Base-by-base conservation (phyloP, 768 basidiomycete species). In the Hortiboletus campestris region DNA sequence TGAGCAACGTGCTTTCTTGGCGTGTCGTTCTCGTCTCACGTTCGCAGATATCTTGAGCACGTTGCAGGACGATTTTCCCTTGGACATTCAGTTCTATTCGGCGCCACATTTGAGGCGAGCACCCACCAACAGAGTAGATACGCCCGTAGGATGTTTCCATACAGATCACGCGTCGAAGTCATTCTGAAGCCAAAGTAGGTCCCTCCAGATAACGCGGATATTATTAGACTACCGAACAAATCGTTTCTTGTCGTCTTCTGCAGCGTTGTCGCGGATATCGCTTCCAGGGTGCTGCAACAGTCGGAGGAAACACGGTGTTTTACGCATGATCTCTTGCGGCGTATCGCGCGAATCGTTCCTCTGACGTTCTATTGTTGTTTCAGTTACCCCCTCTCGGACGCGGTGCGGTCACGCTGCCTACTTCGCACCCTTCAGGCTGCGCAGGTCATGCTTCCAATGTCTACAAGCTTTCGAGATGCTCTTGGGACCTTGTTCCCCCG, bases 221-320 rank as follows among this genome's bases (percentile, higher is more conserved):
- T 72, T 13, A 63, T 81, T 36, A 66, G 68, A 46, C 59, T 83
- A 28, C 71, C 74, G 19, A 71, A 67, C 48, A 56, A 72, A 12
- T 65, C 75, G 25, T 77, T 78, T 45, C 62, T 84, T 9, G 72
- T 80, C 5, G 66, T 76, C 4, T 77, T 87, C 53, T 70, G 83
- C 44, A 74, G 75, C 34, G 68, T 79, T 34, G 63, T 83, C 22
- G 63, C 80, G 19, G 76, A 81, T 36, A 65, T 82, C 14, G 60
- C 81, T 22, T 68, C 75, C 31, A 74, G 72, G 47, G 66, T 77
- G 2, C 54, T 85, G 44, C 70, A 67, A 40, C 76, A 78, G 4
- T 63, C 78, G 1, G 66, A 80, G 13, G 73, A 75, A 41, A 77
- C 74, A 13, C 76, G 78, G 34, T 80, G 78, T 72, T 80, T 83